Percentiles rank a stretch among this genome's conserved stretches.
phyloP scores from a whole-genome alignment of 2,329 filamentous ascomycete species.

The Trichoderma gracile region DNA sequence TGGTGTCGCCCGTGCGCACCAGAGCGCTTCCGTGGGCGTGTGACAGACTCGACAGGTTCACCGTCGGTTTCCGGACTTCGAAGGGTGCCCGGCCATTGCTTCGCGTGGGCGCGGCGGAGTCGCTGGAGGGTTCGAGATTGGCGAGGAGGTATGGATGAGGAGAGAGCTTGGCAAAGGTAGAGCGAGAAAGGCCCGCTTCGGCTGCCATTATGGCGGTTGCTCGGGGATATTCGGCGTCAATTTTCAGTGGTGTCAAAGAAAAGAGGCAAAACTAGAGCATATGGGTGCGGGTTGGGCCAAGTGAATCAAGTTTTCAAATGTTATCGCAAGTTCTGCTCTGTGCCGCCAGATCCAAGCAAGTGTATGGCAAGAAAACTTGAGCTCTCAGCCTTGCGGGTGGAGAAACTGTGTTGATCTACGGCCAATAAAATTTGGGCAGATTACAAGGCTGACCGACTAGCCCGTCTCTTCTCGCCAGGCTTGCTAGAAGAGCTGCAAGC shows the following conservation, averaged over 20 bases:
- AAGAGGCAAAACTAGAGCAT: not conserved
- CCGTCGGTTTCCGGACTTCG: slow-evolving; percentile 69
- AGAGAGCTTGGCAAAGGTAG: slow-evolving; percentile 85
- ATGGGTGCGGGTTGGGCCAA: not conserved
- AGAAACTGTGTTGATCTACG: not conserved
- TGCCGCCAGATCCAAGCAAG: not conserved
- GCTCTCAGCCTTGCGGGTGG: slow-evolving; percentile 32
- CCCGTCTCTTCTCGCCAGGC: not conserved
- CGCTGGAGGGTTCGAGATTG: slow-evolving; percentile 68
- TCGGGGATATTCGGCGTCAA: not conserved
- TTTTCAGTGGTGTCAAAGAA: not conserved
- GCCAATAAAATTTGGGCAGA: slow-evolving; percentile 15
- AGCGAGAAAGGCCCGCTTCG: slow-evolving; percentile 51
- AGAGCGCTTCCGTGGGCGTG: slow-evolving; percentile 90
- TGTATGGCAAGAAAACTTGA: slow-evolving; percentile 30
- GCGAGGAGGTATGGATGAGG: slow-evolving; percentile 88
- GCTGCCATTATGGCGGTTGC: slow-evolving; percentile 38
- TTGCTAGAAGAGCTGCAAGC: not conserved
- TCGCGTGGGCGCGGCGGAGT: slow-evolving; percentile 56
- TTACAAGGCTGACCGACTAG: slow-evolving; percentile 16
- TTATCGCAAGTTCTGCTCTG: not conserved
- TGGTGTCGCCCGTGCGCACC: slow-evolving; percentile 84
- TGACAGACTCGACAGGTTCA: slow-evolving; percentile 81
- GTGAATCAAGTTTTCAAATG: not conserved
- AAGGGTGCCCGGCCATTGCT: slow-evolving; percentile 77